phyloP scores from a whole-genome alignment of 1,284 basidiomycete genomes.

The Pseudozyma hubeiensis region DNA sequence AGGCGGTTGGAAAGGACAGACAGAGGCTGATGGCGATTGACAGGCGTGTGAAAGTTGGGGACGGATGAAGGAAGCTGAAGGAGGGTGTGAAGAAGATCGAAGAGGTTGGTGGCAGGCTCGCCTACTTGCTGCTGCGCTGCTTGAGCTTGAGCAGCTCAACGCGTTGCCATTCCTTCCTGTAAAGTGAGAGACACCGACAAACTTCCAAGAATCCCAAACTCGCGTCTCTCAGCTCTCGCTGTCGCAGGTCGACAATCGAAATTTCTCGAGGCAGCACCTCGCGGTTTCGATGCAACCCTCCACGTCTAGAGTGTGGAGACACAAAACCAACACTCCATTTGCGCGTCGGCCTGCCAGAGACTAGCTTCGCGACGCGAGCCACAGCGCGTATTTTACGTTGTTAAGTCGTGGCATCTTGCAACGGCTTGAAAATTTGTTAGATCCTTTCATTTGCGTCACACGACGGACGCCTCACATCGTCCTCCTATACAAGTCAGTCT shows the following conservation, averaged over 20 bases:
- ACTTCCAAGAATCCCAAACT: no score
- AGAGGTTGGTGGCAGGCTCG: neutral
- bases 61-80: neutral
- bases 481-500: no score
- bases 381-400: neutral
- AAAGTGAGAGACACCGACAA: no score
- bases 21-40: neutral
- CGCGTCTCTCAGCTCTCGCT: no score
- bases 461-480: no score
- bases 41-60: neutral
- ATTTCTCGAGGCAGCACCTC: conserved; percentile 1
- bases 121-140: neutral
- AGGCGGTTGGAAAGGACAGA: neutral
- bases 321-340: conserved; percentile 4
- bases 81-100: no score
- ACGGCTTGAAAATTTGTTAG: no score
- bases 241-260: no score
- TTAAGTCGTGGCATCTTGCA: neutral
- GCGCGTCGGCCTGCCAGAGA: neutral
- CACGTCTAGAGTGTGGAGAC: neutral
- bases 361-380: conserved; percentile 7
- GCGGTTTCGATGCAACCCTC: neutral
- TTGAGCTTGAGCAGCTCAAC: no score
- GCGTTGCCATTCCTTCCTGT: no score
- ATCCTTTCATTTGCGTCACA: no score